Evolutionary conservation across 1,284 basidiomycete species (phyloP), one percentile per base, ranked within the genome.

Genomic region (Puccinia brachypodii): DNA sequence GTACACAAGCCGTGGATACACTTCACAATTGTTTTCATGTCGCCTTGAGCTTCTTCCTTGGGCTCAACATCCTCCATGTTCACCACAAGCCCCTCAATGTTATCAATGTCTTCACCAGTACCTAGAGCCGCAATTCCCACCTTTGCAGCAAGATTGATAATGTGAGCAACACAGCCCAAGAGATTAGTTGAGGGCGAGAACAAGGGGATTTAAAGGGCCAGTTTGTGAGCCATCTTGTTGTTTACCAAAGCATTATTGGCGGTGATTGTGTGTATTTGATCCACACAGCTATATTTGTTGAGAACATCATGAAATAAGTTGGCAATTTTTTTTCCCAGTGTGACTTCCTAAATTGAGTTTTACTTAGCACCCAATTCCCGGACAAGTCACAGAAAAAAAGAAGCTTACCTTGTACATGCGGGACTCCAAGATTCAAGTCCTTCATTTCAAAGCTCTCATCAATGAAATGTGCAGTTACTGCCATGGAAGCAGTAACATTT

Each of bases 401-500:
- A 58, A n/a, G 22, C 56, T n/a, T 58, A 58, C 56, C 66, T 69
- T 40, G 19, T 44, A 72, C 47, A 44, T 72, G 31, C 1, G 69
- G 69, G 31, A 72, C 36, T 25, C 8, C 25, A 72, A 72, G 14
- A n/a, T 25, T 42, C n/a, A 72, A 14, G 44, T 72, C 69, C n/a
- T 22, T 13, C 60, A 74, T 28, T 25, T 74, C 28, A 73, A 73
- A 74, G 44, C 36, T 58, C 16, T 74, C 72, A 74, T 56, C 19
- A 50, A 69, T 69, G n/a, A 69, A 69, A 36, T 40, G 66, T 69
- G 66, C 66, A 16, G 66, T 69, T 38, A 69, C 36, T 42, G 16
- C 66, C 66, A 69, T 69, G 36, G 3, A 69, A 36, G 66, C 66
- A 69, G 66, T 69, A 16, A 33, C n/a, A 69, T 69, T 69, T 31